Conservation (phyloP, 2,329 filamentous ascomycete genomes). For the Claviceps sp. region DNA sequence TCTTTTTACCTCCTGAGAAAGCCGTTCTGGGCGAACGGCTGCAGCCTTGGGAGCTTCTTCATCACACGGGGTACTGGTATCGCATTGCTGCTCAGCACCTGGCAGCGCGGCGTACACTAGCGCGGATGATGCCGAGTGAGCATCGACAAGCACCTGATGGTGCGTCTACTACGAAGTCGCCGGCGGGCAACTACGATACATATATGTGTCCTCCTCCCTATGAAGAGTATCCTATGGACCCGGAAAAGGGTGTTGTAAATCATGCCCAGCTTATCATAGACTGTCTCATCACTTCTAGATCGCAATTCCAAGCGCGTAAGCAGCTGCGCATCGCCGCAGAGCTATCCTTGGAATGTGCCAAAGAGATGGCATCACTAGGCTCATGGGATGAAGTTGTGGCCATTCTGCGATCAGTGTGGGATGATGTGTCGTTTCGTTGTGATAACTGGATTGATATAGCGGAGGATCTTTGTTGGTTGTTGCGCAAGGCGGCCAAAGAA, state of each 20-base stretch:
- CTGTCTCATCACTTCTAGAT: conserved; percentile 34
- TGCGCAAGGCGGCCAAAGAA: conserved; percentile 42
- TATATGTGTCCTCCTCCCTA: conserved; percentile 54
- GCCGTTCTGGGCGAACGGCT: conserved; percentile 41
- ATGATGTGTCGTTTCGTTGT: conserved; percentile 38
- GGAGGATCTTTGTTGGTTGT: conserved; percentile 48
- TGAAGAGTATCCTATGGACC: conserved; percentile 40
- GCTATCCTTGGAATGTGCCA: conserved; percentile 42
- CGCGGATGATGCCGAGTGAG: conserved; percentile 44
- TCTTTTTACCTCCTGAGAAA: conserved; percentile 47
- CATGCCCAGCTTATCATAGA: conserved; percentile 43
- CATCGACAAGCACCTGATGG: conserved; percentile 36
- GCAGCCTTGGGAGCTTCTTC: conserved; percentile 49
- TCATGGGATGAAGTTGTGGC: conserved; percentile 41
- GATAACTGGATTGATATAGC: conserved; percentile 47
- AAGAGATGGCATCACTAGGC: conserved; percentile 36
- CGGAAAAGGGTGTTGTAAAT: conserved; percentile 32
- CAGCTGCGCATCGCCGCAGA: conserved; percentile 43
- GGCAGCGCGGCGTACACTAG: conserved; percentile 37
- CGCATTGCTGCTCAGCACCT: conserved; percentile 45
- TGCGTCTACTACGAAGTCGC: conserved; percentile 31
- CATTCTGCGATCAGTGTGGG: conserved; percentile 44
- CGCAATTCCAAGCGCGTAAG: conserved; percentile 39
- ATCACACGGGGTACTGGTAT: conserved; percentile 57
- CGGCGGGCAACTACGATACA: conserved; percentile 45